Evolutionary conservation across 371 early-diverging fungal species (phyloP), one percentile per base, ranked within the genome.

Genomic region (Caulochytrium protostelioides): DNA sequence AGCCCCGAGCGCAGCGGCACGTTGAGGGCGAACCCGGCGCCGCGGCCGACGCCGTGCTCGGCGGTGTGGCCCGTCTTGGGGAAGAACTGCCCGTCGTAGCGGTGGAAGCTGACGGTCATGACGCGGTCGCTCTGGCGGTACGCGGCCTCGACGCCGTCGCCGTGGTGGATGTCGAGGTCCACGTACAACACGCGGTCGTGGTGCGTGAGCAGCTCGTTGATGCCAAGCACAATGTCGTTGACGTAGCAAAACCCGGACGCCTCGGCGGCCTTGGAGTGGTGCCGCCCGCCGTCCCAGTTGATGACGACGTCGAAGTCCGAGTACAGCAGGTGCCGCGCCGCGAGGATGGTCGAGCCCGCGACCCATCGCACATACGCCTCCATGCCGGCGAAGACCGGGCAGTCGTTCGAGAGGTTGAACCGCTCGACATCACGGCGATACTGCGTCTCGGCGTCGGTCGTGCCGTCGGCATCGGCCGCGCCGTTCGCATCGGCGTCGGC

Each of bases 221-320:
- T 86, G 1, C 70, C 81, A 15, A 90, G 51, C 1, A 87, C 90
- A 42, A 87, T 81, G 37, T 91, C 92, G 54, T 89, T 89, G 33
- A 82, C 71, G 43, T 82, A 85, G 52, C 92, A 91, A 54, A 85
- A 91, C 6, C 92, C 92, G 13, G 72, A 66, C 0, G 89, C 79
- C 32, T 70, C 65, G 39, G 44, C 46, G 13, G 33, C 32, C 53
- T 79, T 71, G 30, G 86, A 75, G 46, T 84, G 85, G 43, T 84
- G 85, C 42, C 74, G 58, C 7, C 90, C 90, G 14, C 90, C 90
- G 9, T 74, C 68, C 84, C 84, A 90, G 43, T 89, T 82, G 28
- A 90, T 65, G 2, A 74, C 83, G 28, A 77, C 59, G 28, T 72
- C 72, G 16, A 69, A 52, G 2, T 42, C 41, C 8, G 70, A 71